phyloP scores from a whole-genome alignment of 163 green algal genomes.

The Trebouxia gelatinosa region DNA sequence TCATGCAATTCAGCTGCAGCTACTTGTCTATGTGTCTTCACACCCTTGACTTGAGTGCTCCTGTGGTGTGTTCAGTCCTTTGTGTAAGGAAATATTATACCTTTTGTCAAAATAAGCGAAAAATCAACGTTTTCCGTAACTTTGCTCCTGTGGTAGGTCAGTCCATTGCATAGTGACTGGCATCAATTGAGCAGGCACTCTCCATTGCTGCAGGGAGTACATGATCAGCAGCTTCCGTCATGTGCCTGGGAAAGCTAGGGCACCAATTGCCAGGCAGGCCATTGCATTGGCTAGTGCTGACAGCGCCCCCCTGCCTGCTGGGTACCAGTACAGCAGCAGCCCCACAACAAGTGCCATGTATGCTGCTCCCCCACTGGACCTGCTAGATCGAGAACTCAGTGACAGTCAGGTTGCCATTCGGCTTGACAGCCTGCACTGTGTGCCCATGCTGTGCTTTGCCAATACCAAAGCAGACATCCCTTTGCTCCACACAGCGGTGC shows the following conservation, averaged over 20 bases:
- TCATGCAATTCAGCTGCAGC: too few species aligned
- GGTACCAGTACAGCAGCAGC: constrained; percentile 8
- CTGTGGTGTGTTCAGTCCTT: too few species aligned
- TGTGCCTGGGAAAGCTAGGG: background rate
- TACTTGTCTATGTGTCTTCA: too few species aligned
- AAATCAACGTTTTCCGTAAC: too few species aligned
- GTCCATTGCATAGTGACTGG: too few species aligned
- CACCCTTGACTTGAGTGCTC: too few species aligned
- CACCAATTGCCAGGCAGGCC: background rate
- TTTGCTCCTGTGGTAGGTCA: too few species aligned
- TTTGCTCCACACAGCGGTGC: background rate
- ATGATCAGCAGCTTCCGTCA: constrained; percentile 11
- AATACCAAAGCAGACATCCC: background rate
- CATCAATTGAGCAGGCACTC: too few species aligned
- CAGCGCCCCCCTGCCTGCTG: constrained; percentile 8
- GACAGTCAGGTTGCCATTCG: constrained; percentile 25
- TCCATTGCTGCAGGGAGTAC: constrained; percentile 24
- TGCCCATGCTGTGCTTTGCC: too few species aligned
- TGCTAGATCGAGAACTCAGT: background rate
- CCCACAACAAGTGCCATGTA: constrained; percentile 8
- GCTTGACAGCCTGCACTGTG: too few species aligned
- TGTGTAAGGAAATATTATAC: too few species aligned
- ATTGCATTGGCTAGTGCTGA: constrained; percentile 6
- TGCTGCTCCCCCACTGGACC: background rate
- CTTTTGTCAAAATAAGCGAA: too few species aligned